Evolutionary conservation across 2,329 filamentous ascomycete species (phyloP).

Genomic region (Colletotrichum australisinense): DNA sequence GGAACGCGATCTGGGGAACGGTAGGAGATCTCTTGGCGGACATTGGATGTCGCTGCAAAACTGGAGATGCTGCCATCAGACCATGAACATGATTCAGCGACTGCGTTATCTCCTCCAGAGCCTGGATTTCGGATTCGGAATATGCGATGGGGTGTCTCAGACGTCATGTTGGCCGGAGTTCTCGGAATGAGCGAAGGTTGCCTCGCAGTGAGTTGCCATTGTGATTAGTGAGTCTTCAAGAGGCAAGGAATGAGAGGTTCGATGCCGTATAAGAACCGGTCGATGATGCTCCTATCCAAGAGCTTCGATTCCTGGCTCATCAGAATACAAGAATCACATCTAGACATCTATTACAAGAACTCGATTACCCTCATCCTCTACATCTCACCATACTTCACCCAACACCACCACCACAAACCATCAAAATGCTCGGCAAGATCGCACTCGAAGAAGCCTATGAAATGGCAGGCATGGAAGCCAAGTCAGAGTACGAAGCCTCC

Average conservation of each 20-base stretch:
- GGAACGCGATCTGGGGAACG: background rate
- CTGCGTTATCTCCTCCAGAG: conserved; percentile 5
- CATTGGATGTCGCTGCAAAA: background rate
- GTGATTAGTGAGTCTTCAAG: background rate
- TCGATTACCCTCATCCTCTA: fast-evolving
- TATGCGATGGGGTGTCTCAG: background rate
- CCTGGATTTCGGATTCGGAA: background rate
- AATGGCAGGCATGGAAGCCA: conserved; percentile 67
- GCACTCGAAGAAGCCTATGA: conserved; percentile 72
- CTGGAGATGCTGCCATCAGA: conserved; percentile 15
- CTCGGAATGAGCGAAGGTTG: background rate
- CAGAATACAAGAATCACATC: background rate
- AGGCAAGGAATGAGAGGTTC: background rate
- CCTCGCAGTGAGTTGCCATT: background rate
- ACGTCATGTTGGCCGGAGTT: conserved; percentile 6
- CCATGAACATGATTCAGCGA: background rate
- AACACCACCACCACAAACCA: background rate
- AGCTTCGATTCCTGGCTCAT: background rate
- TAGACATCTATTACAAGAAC: background rate
- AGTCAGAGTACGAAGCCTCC: conserved; percentile 70
- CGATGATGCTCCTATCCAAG: background rate
- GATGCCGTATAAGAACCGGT: background rate
- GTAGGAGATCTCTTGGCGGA: conserved; percentile 5
- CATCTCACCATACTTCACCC: background rate
- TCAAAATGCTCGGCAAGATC: conserved; percentile 68